Conservation (phyloP, 1,284 basidiomycete genomes). For the Ustilago shanxiensis region DNA sequence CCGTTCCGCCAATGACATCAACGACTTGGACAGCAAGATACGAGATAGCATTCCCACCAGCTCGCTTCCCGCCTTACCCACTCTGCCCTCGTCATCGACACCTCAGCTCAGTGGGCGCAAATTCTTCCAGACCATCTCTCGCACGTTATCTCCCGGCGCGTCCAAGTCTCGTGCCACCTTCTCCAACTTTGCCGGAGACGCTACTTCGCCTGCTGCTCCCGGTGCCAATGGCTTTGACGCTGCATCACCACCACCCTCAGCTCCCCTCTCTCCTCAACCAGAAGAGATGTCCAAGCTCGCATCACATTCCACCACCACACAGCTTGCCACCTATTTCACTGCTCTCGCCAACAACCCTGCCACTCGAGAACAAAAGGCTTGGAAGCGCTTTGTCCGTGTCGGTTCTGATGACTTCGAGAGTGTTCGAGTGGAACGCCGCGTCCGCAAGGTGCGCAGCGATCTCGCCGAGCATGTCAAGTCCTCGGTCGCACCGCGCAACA, state of each 20-base stretch:
- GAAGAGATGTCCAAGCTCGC: slow-evolving; percentile 26
- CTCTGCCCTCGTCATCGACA: slow-evolving; percentile 24
- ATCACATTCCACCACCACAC: slow-evolving; percentile 49
- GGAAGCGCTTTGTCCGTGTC: slow-evolving; percentile 87
- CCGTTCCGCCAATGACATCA: slow-evolving; percentile 79
- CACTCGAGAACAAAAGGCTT: slow-evolving; percentile 78
- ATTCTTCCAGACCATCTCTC: slow-evolving; percentile 60
- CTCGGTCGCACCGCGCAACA: slow-evolving; percentile 57
- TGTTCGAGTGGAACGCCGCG: slow-evolving; percentile 84
- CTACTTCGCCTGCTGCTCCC: slow-evolving; percentile 24
- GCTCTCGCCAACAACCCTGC: slow-evolving; percentile 78
- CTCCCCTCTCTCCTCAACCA: slow-evolving; percentile 38
- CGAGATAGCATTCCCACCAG: slow-evolving; percentile 27
- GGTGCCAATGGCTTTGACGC: slow-evolving; percentile 13
- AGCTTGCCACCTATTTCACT: slow-evolving; percentile 83
- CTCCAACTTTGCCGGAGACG: slow-evolving; percentile 33
- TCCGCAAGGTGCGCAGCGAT: slow-evolving; percentile 86
- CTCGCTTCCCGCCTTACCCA: slow-evolving; percentile 42
- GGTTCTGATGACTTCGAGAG: slow-evolving; percentile 87
- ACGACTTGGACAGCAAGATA: slow-evolving; percentile 82
- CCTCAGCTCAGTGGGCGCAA: slow-evolving; percentile 44
- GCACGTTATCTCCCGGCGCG: slow-evolving; percentile 56
- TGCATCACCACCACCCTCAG: slow-evolving; percentile 41
- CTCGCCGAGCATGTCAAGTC: slow-evolving; percentile 55
- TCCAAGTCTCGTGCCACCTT: slow-evolving; percentile 33